Evolutionary conservation across 2,329 filamentous ascomycete species (phyloP).

Genomic region (Beauveria pseudobassiana): DNA sequence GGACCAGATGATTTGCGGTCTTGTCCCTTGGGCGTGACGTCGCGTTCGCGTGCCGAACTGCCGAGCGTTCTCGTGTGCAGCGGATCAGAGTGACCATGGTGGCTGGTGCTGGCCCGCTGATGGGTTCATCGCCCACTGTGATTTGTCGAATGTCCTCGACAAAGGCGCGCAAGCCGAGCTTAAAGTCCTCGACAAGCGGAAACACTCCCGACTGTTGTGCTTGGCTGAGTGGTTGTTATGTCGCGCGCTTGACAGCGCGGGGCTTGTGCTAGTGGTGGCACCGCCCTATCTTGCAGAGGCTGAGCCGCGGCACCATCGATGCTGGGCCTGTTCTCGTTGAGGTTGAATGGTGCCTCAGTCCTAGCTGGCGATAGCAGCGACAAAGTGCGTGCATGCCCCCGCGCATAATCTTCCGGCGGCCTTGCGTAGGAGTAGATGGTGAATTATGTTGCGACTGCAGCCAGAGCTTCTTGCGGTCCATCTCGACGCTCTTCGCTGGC

Average conservation of each 20-base stretch:
- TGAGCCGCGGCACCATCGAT: slow-evolving; percentile 1
- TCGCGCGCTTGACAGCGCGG: slow-evolving; percentile 46
- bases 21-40: slow-evolving; percentile 16
- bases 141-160: slow-evolving; percentile 92
- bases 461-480: slow-evolving; percentile 66
- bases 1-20: slow-evolving; percentile 41
- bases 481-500: slow-evolving; percentile 44
- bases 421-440: slow-evolving; percentile 29
- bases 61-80: neutral
- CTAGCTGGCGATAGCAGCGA: slow-evolving; percentile 73
- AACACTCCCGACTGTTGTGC: slow-evolving; percentile 46
- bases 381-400: slow-evolving; percentile 58
- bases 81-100: slow-evolving; percentile 20
- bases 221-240: slow-evolving; percentile 49
- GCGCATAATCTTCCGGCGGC: slow-evolving; percentile 57
- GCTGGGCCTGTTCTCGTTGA: slow-evolving; percentile 28
- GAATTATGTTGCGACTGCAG: slow-evolving; percentile 39
- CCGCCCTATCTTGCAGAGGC: slow-evolving; percentile 15
- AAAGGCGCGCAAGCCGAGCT: slow-evolving; percentile 86
- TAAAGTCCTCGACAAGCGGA: slow-evolving; percentile 83
- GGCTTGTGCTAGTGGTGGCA: slow-evolving; percentile 25
- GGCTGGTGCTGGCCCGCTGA: slow-evolving; percentile 41
- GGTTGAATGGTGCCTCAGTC: slow-evolving; percentile 34
- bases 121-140: slow-evolving; percentile 87
- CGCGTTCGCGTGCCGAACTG: slow-evolving; percentile 15